These are phyloP conservation scores for Penicillium paxilli DNA, from an alignment of 495 filamentous ascomycete species.

Conservation along the genomic window DNA sequence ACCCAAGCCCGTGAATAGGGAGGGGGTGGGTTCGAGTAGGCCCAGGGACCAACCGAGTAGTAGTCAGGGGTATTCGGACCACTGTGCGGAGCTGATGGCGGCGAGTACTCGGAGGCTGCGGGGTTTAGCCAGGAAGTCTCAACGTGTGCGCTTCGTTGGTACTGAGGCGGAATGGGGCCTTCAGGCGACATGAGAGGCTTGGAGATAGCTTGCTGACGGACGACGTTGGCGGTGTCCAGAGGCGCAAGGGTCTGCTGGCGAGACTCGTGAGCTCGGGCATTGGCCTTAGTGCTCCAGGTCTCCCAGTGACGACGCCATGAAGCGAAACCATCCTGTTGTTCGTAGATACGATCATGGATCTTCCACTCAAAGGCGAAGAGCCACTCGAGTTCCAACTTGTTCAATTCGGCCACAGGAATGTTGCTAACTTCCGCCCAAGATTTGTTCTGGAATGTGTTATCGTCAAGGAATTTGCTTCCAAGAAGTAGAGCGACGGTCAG, in stretches of 20 bases:
- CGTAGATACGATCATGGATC: constrained; percentile 83
- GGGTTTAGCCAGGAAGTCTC: constrained; percentile 56
- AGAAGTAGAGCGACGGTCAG: constrained; percentile 85
- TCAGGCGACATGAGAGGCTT: constrained; percentile 53
- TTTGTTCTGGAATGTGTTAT: constrained; percentile 99
- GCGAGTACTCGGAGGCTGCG: constrained; percentile 61
- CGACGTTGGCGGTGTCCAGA: constrained; percentile 67
- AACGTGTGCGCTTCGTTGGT: constrained; percentile 47
- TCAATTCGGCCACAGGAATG: constrained; percentile 84
- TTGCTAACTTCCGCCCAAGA: constrained; percentile 98
- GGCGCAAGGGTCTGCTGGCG: constrained; percentile 64
- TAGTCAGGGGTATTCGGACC: constrained; percentile 64
- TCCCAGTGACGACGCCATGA: constrained; percentile 86
- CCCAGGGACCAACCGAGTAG: constrained; percentile 55
- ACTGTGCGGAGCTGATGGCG: constrained; percentile 66
- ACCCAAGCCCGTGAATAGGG: constrained; percentile 43
- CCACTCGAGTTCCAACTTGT: constrained; percentile 91
- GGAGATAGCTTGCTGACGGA: constrained; percentile 40
- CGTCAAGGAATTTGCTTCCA: constrained; percentile 97
- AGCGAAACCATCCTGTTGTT: constrained; percentile 74
- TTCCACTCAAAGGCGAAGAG: constrained; percentile 80
- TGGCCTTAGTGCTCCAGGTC: constrained; percentile 67
- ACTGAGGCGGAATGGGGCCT: constrained; percentile 50
- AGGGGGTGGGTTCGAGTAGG: constrained; percentile 54
- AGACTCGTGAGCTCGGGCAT: constrained; percentile 51